These are phyloP conservation scores for Saussurea involucrata DNA, from an alignment of 129 eudicot species.

Conservation along the genomic window DNA sequence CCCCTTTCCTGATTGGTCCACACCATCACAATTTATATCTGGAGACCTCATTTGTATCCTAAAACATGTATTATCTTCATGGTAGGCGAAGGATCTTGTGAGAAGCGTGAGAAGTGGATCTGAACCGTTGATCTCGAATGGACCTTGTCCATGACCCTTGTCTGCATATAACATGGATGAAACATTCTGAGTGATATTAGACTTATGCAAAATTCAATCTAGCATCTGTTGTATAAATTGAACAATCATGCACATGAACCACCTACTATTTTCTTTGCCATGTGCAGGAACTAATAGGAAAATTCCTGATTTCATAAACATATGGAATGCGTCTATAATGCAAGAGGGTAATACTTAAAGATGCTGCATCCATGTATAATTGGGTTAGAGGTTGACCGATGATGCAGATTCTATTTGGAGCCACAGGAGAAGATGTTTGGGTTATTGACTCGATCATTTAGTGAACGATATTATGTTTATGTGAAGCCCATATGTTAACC, in stretches of 20 bases:
- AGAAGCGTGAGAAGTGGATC: too few species aligned
- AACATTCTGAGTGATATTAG: neutral
- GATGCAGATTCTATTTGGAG: neutral
- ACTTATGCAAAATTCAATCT: neutral
- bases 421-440: slow-evolving; percentile 1
- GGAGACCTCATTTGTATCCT: neutral
- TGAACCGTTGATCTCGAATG: too few species aligned
- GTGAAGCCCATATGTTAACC: slow-evolving; percentile 8
- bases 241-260: slow-evolving; percentile 3
- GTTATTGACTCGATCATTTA: neutral
- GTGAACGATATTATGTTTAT: slow-evolving; percentile 6
- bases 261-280: slow-evolving; percentile 1
- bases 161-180: neutral
- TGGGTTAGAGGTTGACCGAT: neutral
- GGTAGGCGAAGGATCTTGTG: too few species aligned
- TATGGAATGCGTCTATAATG: neutral
- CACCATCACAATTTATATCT: neutral
- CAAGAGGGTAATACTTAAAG: slow-evolving; percentile 10
- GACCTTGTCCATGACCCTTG: neutral
- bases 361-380: neutral
- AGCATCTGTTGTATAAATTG: neutral
- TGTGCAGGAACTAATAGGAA: slow-evolving; percentile 16
- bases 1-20: neutral
- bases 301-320: neutral
- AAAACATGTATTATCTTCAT: neutral